These are phyloP conservation scores for Stenocarpella maydis DNA, from an alignment of 2,329 filamentous ascomycete genomes.

Conservation along the genomic window DNA sequence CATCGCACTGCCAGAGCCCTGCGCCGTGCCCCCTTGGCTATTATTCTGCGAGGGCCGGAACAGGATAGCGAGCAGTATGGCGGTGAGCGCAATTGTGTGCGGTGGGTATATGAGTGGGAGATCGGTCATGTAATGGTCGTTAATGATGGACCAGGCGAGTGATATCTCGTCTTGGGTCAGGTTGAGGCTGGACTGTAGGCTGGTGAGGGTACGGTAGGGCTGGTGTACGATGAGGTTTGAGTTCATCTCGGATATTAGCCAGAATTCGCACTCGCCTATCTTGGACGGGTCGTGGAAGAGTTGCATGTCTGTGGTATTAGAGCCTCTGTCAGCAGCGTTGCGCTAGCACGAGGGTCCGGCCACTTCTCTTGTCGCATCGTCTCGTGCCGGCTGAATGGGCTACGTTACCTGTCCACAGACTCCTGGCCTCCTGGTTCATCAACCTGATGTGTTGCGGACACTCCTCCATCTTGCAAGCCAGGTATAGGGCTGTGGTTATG, in stretches of 20 bases:
- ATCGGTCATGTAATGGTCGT: slow-evolving; percentile 93
- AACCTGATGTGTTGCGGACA: slow-evolving; percentile 94
- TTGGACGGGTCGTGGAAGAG: slow-evolving; percentile 76
- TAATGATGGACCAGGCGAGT: slow-evolving; percentile 83
- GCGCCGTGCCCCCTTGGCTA: slow-evolving; percentile 42
- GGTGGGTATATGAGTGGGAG: slow-evolving; percentile 85
- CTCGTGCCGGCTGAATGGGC: background rate
- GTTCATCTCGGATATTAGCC: slow-evolving; percentile 88
- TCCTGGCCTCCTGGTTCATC: slow-evolving; percentile 84
- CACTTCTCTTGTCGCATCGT: background rate
- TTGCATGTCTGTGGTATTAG: slow-evolving; percentile 30
- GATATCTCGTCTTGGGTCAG: slow-evolving; percentile 81
- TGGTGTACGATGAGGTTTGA: slow-evolving; percentile 91
- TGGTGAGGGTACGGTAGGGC: slow-evolving; percentile 82
- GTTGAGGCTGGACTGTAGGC: slow-evolving; percentile 73
- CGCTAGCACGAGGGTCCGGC: background rate
- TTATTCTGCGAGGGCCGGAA: slow-evolving; percentile 66
- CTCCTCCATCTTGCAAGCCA: slow-evolving; percentile 98
- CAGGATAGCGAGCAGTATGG: slow-evolving; percentile 84
- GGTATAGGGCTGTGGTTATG: slow-evolving; percentile 90
- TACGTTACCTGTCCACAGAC: slow-evolving; percentile 75
- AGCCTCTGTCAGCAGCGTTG: slow-evolving; percentile 20
- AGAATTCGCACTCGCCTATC: slow-evolving; percentile 93
- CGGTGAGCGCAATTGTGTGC: slow-evolving; percentile 88
- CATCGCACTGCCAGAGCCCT: slow-evolving; percentile 37